Evolutionary conservation across 2,329 filamentous ascomycete genomes (phyloP).

Genomic region (Rhynchosporium secalis): DNA sequence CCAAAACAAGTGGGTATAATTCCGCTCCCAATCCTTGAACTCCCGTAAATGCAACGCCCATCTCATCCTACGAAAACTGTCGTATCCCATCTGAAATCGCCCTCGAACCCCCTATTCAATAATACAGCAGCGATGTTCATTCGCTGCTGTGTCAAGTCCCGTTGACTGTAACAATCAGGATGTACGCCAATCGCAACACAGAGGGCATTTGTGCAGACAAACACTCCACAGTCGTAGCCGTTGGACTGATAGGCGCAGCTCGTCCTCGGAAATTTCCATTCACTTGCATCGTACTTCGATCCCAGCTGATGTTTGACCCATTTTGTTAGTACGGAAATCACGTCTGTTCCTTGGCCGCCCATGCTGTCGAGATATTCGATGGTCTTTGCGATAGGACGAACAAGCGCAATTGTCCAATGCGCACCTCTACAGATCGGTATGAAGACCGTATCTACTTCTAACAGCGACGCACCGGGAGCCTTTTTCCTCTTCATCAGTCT

Average conservation of each 20-base stretch:
- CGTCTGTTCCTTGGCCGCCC: constrained; percentile 41
- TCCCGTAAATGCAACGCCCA: constrained; percentile 18
- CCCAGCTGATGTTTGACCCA: constrained; percentile 62
- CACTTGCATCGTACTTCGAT: constrained; percentile 52
- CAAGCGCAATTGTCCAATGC: constrained; percentile 73
- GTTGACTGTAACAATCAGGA: constrained; percentile 47
- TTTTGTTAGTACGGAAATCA: constrained; percentile 42
- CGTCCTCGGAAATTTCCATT: constrained; percentile 60
- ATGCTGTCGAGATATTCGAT: constrained; percentile 73
- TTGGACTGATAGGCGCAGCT: constrained; percentile 62
- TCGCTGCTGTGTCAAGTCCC: constrained; percentile 60
- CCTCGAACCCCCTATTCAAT: constrained; percentile 65
- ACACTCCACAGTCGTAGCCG: constrained; percentile 74
- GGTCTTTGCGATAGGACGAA: constrained; percentile 59
- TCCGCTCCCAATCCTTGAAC: constrained; percentile 21
- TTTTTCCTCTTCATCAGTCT: constrained; percentile 59
- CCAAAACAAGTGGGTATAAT: constrained; percentile 34
- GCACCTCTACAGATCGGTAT: constrained; percentile 64
- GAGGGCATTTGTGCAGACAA: constrained; percentile 71
- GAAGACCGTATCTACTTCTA: constrained; percentile 66
- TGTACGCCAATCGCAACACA: constrained; percentile 49
- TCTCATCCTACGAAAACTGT: constrained; percentile 24
- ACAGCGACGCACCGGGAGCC: constrained; percentile 59
- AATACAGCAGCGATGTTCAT: constrained; percentile 64
- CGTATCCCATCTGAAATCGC: constrained; percentile 50